Evolutionary conservation across 1,284 basidiomycete species (phyloP), one percentile per base, ranked within the genome.

Genomic region (Pyrrhoderma noxium): DNA sequence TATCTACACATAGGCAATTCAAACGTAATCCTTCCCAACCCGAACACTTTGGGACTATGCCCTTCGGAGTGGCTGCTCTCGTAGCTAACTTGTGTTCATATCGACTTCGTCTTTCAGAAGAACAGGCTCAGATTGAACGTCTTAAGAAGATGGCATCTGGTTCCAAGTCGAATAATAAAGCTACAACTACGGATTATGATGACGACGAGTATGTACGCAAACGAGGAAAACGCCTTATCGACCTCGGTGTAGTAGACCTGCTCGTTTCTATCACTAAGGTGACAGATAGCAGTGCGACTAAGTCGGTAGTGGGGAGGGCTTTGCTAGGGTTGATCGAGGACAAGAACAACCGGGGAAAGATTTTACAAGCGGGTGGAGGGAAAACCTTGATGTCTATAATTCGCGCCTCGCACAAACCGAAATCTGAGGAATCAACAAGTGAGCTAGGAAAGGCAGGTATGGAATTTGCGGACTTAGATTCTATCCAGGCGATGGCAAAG

Each of bases 401-500:
- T 61, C 61, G 70, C 51, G 60, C 62, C 5, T 57, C 65, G 7
- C 59, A 67, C 3, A 57, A 69, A 16, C 53, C 64, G 3, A 53
- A 65, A 2, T 57, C 62, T 21, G 49, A 58, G 39, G 31, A 57
- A 9, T 59, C 65, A 0, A 46, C 59, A 14, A 61, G 61, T 45
- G 31, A 57, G 25, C 45, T 53, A 7, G 58, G 59, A 27, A 54
- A 56, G 21, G 59, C 61, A 21, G 62, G 63, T 37, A 58, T 77
- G 34, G 74, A 79, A 47, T 59, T 66, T n/a, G 62, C 69, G 3
- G 75, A 78, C 52, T 70, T 95, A 5, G 72, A 79, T 9, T 75
- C 90, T 0, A 76, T 91, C 25, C 95, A 98, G 65, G 93, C 93
- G 0, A 71, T 98, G 13, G 89, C 93, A 8, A 97, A 96, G 63